Conservation (phyloP, 169 alveolate genomes). For the Perkinsus chesapeaki region DNA sequence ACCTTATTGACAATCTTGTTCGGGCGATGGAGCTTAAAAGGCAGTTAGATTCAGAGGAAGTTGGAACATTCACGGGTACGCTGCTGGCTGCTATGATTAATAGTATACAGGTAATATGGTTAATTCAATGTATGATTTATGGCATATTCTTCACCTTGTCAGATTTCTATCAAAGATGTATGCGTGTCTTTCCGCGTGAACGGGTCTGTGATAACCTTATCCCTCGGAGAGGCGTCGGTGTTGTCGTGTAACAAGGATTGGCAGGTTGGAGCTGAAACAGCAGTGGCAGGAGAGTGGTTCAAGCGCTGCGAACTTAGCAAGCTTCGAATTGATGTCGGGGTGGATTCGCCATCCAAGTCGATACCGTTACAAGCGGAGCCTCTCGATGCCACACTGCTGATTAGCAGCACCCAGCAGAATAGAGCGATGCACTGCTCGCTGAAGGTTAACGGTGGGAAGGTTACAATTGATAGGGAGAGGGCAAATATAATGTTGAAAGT, state of each 20-base stretch:
- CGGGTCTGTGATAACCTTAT: background rate
- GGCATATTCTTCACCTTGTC: no score
- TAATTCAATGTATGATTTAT: background rate
- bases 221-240: background rate
- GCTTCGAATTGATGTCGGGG: background rate
- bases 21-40: background rate
- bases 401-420: background rate
- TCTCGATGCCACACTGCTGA: background rate
- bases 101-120: background rate
- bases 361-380: background rate
- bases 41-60: background rate
- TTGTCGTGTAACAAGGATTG: background rate
- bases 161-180: background rate
- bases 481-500: background rate
- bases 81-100: background rate
- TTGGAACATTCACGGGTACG: background rate
- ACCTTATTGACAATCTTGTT: background rate
- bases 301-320: background rate
- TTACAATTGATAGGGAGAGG: background rate
- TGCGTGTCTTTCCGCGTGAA: background rate
- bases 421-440: background rate
- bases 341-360: background rate
- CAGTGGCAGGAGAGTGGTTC: background rate
- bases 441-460: background rate
- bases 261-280: background rate